A percentile compares a stretch with the other conserved stretches of the same genome.
Evolutionary conservation across 495 filamentous ascomycete species (phyloP).

Genomic region (Podospora comata): DNA sequence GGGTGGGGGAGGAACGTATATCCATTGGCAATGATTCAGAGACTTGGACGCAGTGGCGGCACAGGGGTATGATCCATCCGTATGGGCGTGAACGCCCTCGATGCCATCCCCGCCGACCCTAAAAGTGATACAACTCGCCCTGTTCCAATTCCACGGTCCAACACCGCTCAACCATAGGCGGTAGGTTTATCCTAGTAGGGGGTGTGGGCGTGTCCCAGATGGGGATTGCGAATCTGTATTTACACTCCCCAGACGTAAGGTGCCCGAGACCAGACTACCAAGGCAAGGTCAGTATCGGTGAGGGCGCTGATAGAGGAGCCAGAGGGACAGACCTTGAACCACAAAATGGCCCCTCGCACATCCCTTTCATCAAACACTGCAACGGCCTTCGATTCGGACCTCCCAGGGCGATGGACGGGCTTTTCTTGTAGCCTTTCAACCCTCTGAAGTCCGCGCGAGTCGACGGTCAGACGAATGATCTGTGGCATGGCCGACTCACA

Average conservation of each 20-base stretch:
- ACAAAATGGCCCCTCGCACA: not conserved
- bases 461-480: not conserved
- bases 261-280: not conserved
- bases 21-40: not conserved
- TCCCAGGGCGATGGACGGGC: not conserved
- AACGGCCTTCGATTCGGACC: not conserved
- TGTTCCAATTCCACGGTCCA: not conserved
- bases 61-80: not conserved
- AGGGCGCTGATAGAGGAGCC: not conserved
- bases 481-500: not conserved
- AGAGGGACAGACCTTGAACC: not conserved
- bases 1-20: not conserved
- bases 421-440: not conserved
- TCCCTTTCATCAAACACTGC: not conserved
- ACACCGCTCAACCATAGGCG: not conserved
- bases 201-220: slow-evolving; percentile 2
- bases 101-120: not conserved
- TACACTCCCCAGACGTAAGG: not conserved
- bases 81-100: not conserved
- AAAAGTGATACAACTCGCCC: not conserved
- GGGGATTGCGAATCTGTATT: not conserved
- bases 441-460: not conserved
- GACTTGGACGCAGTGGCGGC: not conserved
- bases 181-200: not conserved
- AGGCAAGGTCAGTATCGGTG: not conserved